Evolutionary conservation across 345 rosid species (phyloP).

Genomic region (Litchi chinensis): DNA sequence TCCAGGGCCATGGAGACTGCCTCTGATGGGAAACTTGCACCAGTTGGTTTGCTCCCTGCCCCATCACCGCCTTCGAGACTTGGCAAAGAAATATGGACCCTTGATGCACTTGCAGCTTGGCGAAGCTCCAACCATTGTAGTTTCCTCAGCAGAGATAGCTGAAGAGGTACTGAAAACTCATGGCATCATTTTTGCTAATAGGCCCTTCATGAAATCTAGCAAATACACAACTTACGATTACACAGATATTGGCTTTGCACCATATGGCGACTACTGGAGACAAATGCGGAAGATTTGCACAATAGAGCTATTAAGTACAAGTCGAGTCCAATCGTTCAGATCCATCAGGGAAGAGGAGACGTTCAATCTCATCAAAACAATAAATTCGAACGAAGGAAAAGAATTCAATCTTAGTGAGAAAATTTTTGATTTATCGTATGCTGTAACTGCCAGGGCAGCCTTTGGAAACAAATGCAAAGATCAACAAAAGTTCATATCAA

Average conservation of each 20-base stretch:
- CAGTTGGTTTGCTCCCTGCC: constrained; percentile 21
- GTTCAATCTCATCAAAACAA: background rate
- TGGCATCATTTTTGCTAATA: constrained; percentile 27
- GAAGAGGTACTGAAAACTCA: constrained; percentile 33
- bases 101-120: constrained; percentile 38
- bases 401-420: constrained; percentile 10
- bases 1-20: constrained; percentile 35
- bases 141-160: constrained; percentile 17
- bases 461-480: too few relatives aligned
- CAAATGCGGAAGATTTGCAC: constrained; percentile 25
- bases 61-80: constrained; percentile 20
- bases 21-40: constrained; percentile 35
- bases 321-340: constrained; percentile 20
- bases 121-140: constrained; percentile 27
- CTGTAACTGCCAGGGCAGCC: too few relatives aligned
- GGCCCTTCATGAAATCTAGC: constrained; percentile 23
- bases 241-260: constrained; percentile 21
- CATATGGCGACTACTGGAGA: constrained; percentile 32
- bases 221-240: background rate
- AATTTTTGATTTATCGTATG: too few relatives aligned
- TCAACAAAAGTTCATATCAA: too few relatives aligned
- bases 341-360: constrained; percentile 24
- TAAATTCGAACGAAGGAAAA: background rate
- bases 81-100: constrained; percentile 33
- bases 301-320: constrained; percentile 24